These are phyloP conservation scores for Beauveria sp. DNA, from an alignment of 2,329 filamentous ascomycete species.

Conservation along the genomic window DNA sequence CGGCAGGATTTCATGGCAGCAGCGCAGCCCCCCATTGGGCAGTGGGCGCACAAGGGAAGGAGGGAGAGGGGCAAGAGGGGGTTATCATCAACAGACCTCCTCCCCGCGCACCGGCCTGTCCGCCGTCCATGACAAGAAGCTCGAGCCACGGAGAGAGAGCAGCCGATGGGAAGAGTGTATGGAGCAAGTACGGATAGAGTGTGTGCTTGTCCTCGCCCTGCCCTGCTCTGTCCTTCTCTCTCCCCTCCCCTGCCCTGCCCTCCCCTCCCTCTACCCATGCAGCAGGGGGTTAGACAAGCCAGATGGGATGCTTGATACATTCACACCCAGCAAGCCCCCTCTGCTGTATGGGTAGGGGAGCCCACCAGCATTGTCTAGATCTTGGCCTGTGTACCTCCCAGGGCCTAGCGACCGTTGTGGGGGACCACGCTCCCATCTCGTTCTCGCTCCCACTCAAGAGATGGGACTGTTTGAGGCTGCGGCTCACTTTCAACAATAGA, in stretches of 20 bases:
- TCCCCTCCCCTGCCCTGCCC: not conserved
- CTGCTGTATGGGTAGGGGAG: too few relatives aligned
- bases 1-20: not conserved
- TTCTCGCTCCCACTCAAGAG: too few relatives aligned
- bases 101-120: slow-evolving; percentile 7
- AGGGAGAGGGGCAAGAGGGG: not conserved
- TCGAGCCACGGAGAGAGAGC: not conserved
- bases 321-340: not conserved
- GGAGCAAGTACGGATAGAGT: not conserved
- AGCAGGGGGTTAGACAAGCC: not conserved
- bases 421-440: not conserved
- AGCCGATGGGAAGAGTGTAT: not conserved
- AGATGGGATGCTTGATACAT: not conserved
- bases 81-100: not conserved
- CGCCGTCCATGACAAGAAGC: not conserved
- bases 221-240: too few relatives aligned
- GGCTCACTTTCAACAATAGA: not conserved
- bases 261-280: not conserved
- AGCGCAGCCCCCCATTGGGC: not conserved
- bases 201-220: not conserved
- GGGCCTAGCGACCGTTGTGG: slow-evolving; percentile 7
- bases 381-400: not conserved
- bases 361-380: slow-evolving; percentile 10
- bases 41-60: not conserved
- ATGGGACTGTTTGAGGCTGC: not conserved